Evolutionary conservation across 2,329 filamentous ascomycete species (phyloP), one percentile per base, ranked within the genome.

Genomic region (Cladosporium sp.): DNA sequence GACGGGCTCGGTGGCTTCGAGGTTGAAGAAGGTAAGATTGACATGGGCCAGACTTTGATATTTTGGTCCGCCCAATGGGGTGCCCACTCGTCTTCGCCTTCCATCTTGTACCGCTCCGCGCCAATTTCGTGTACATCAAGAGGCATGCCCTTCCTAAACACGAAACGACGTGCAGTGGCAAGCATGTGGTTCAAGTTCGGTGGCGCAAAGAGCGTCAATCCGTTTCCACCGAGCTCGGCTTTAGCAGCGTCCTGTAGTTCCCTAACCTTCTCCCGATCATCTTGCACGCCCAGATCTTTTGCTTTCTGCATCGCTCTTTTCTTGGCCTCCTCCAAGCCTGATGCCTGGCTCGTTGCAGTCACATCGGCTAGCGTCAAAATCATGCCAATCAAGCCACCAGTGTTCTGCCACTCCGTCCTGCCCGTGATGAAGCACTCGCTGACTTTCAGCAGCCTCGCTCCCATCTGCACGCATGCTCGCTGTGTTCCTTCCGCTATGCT

Each of bases 371-470:
- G 72, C 4, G 90, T 95, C 63, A 99, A 80, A 58, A 97, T 81
- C 77, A 92, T 83, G 53, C 94, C 94, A 61, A 96, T 77, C 61
- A 97, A 75, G 3, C 94, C 94, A 58, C 94, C 94, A 34, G 83
- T 83, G 66, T 84, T 89, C 28, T 78, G 75, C 91, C 91, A 97
- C 70, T 84, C 80, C 39, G 89, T 83, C 39, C 79, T 80, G 2
- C 94, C 94, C 0, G 90, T 89, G 58, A 99, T 71, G 71, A 99
- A 97, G 58, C 96, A 77, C 66, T 96, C 85, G 47, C 84, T 83
- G 1, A 90, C 78, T 69, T 87, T 87, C 25, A 78, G 73, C 63
- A 95, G 67, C 34, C 80, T 77, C 9, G 87, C 70, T 57, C 85
- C 88, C 62, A 87, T 83, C 73, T 92, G 86, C 36, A 81, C 80